Base-by-base conservation (phyloP, 345 rosid species). In the Ceriops decandra region DNA sequence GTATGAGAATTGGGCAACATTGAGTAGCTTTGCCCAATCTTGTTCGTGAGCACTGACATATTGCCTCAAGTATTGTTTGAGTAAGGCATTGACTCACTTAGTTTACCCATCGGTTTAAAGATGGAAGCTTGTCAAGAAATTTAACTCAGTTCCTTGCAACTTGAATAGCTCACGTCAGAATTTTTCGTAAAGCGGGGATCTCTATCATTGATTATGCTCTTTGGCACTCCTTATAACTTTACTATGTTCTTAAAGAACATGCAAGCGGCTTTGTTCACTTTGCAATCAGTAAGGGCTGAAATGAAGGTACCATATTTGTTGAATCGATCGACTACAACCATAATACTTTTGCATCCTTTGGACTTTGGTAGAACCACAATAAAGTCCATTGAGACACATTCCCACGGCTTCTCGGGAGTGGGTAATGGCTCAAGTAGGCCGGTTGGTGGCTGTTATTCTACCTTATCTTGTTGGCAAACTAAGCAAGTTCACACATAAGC, bases 121-220 rank as follows among this genome's bases (percentile, higher is more conserved):
- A 32, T 32, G 33, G 7, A 32, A 32, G 33, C 1, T 32, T 32
- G 1, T 32, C 0, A 7, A 32, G 7, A 32, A 32, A 1, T 32
- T 32, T 0, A 32, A 6, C 0, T 32, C 1, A 1, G 33, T 32
- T 5, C 33, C 1, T 1, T 5, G 1, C 1, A 32, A 5, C 1
- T 32, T 32, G 7, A 32, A 32, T 32, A 32, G 0, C 1, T 31
- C 1, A 1, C 6, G 0, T 0, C 1, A 31, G 33, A 31, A 31
- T 31, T 31, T 5, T 5, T 6, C 0, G 0, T 31, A 31, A 31
- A 31, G 1, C 0, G 0, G 6, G 1, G 33, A 5, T 0, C 6
- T 5, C 0, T 31, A 31, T 31, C 6, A 5, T 5, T 31, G 1
- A 5, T 5, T 31, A 31, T 31, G 6, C 6, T 31, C 6, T 31